Percentiles rank a stretch among this genome's conserved stretches.
These are phyloP conservation scores for Penicillium sclerotiorum DNA, from an alignment of 2,329 filamentous ascomycete genomes.

Conservation along the genomic window DNA sequence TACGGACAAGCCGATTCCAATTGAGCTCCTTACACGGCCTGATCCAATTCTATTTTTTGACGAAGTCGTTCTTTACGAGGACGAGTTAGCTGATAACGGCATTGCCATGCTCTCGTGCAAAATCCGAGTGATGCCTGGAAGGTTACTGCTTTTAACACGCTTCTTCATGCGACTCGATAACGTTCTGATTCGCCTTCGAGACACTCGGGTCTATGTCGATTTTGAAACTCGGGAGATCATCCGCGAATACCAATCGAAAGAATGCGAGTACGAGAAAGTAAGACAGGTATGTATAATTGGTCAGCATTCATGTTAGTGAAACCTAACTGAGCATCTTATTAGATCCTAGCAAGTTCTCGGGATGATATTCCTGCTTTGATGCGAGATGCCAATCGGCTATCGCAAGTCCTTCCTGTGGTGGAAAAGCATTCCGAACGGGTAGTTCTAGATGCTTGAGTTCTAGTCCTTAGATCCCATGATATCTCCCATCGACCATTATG, in stretches of 20 bases:
- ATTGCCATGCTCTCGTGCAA: slow-evolving; percentile 90
- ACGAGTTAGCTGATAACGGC: slow-evolving; percentile 96
- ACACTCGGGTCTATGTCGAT: slow-evolving; percentile 90
- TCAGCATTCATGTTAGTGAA: too few species aligned
- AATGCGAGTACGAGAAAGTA: slow-evolving; percentile 77
- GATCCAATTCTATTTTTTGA: slow-evolving; percentile 97
- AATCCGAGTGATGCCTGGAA: slow-evolving; percentile 85
- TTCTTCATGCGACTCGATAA: slow-evolving; percentile 94
- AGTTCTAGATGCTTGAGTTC: slow-evolving; percentile 25
- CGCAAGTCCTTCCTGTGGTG: slow-evolving; percentile 69
- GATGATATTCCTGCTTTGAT: slow-evolving; percentile 77
- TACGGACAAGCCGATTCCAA: slow-evolving; percentile 67
- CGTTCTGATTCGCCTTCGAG: slow-evolving; percentile 82
- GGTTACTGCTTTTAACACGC: slow-evolving; percentile 80
- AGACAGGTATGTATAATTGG: slow-evolving; percentile 63
- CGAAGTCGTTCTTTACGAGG: slow-evolving; percentile 94
- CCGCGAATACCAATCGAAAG: slow-evolving; percentile 86
- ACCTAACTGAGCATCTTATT: too few species aligned
- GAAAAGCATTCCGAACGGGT: slow-evolving; percentile 66
- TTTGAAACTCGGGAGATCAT: slow-evolving; percentile 78
- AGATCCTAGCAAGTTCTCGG: slow-evolving; percentile 58
- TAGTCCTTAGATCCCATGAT: too few species aligned
- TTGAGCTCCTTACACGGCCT: slow-evolving; percentile 81
- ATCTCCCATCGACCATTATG: too few species aligned
- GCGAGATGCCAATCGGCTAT: slow-evolving; percentile 77